These are phyloP conservation scores for Leptosphaerulina australis DNA, from an alignment of 2,329 filamentous ascomycete genomes.

Conservation along the genomic window DNA sequence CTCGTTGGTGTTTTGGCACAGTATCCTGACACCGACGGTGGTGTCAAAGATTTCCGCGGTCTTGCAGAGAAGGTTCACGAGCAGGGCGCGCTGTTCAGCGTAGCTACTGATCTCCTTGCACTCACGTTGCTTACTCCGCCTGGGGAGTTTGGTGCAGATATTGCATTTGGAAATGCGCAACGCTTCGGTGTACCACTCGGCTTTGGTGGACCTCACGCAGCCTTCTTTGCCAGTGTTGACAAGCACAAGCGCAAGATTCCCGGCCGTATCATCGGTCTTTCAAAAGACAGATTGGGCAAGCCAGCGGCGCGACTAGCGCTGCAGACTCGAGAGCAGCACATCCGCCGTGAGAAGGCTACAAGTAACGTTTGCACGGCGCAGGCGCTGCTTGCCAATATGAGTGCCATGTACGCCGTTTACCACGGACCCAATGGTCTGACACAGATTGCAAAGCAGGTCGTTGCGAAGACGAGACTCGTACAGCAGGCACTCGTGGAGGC, in stretches of 20 bases:
- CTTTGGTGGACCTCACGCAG: slow-evolving; percentile 92
- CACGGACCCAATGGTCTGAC: slow-evolving; percentile 85
- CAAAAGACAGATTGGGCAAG: slow-evolving; percentile 85
- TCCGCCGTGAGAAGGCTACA: slow-evolving; percentile 92
- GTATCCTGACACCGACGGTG: slow-evolving; percentile 88
- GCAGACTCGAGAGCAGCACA: slow-evolving; percentile 95
- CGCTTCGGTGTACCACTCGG: slow-evolving; percentile 90
- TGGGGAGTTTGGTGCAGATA: slow-evolving; percentile 92
- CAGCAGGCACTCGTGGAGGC: slow-evolving; percentile 67
- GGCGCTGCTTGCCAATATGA: slow-evolving; percentile 93
- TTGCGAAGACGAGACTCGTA: slow-evolving; percentile 72
- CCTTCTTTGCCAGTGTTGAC: slow-evolving; percentile 91
- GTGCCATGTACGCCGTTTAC: slow-evolving; percentile 90
- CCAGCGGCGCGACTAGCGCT: slow-evolving; percentile 82
- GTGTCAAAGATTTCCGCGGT: slow-evolving; percentile 73
- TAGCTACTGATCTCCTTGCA: slow-evolving; percentile 87
- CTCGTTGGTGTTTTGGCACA: slow-evolving; percentile 91
- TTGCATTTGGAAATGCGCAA: slow-evolving; percentile 92
- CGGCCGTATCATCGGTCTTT: slow-evolving; percentile 86
- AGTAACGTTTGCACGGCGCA: slow-evolving; percentile 98
- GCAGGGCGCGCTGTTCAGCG: slow-evolving; percentile 78
- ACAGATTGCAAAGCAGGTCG: slow-evolving; percentile 78
- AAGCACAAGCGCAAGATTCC: slow-evolving; percentile 95
- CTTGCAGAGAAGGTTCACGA: slow-evolving; percentile 80
- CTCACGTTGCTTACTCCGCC: slow-evolving; percentile 87